A percentile compares a stretch with the other conserved stretches of the same genome.
Conservation (phyloP, 257 asterid species). For the Nicotiana noctiflora region DNA sequence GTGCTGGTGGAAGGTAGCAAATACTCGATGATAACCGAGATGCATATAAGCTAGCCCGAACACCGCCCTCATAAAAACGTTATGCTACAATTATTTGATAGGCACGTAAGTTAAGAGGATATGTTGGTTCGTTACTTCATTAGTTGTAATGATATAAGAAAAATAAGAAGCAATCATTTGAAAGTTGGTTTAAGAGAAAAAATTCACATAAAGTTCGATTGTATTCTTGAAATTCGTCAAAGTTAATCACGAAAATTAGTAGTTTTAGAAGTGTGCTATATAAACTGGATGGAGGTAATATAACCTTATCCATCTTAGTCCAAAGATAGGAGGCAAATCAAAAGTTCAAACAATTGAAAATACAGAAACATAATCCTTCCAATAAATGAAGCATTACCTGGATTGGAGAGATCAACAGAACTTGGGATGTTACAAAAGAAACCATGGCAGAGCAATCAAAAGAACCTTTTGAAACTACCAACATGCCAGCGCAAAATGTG, state of each 20-base stretch:
- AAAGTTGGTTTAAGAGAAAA: not conserved
- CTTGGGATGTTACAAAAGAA: conserved; percentile 72
- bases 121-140: too few species aligned
- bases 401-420: conserved; percentile 77
- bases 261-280: not conserved
- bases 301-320: not conserved
- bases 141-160: not conserved
- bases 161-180: too few species aligned
- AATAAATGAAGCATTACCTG: conserved; percentile 42
- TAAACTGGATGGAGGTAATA: not conserved
- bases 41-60: too few species aligned
- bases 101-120: too few species aligned
- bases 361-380: not conserved
- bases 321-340: not conserved
- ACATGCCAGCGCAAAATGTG: conserved; percentile 47
- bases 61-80: too few species aligned
- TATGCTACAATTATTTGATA: too few species aligned
- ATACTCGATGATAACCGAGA: too few species aligned
- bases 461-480: conserved; percentile 55
- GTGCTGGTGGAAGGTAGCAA: too few species aligned
- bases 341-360: not conserved
- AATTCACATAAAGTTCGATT: not conserved
- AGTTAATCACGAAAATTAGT: not conserved
- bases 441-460: conserved; percentile 44
- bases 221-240: not conserved